Conservation (phyloP, 305 asterid genomes). For the Striga hermonthica region DNA sequence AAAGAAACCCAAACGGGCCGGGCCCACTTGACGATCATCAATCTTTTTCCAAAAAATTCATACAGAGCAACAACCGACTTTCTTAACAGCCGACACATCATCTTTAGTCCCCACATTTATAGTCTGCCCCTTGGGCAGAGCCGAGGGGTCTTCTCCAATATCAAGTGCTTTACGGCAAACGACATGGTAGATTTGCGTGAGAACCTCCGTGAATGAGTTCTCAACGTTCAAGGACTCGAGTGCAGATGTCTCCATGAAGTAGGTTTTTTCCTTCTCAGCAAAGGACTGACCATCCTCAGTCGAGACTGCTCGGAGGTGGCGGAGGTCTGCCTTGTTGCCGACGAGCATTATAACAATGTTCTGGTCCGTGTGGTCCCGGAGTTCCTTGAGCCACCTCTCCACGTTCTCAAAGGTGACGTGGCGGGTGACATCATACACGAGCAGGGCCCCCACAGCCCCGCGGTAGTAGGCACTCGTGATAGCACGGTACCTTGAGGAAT, state of each 20-base stretch:
- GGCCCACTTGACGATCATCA: background rate
- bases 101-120: conserved; percentile 40
- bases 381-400: conserved; percentile 53
- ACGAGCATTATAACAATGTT: conserved; percentile 57
- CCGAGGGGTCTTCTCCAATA: conserved; percentile 42
- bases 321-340: conserved; percentile 59
- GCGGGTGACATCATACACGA: conserved; percentile 53
- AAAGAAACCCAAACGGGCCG: background rate
- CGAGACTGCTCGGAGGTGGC: conserved; percentile 59
- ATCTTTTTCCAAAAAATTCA: conserved; percentile 21
- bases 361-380: conserved; percentile 57
- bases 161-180: conserved; percentile 54
- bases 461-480: conserved; percentile 61
- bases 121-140: conserved; percentile 48
- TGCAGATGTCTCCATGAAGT: conserved; percentile 61
- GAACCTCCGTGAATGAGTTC: conserved; percentile 58
- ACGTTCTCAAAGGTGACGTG: conserved; percentile 52
- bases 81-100: conserved; percentile 46
- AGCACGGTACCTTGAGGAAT: conserved; percentile 47
- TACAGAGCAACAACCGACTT: conserved; percentile 49
- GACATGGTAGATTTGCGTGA: conserved; percentile 37
- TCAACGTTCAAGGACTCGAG: conserved; percentile 57
- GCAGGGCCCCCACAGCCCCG: conserved; percentile 55
- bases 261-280: conserved; percentile 56
- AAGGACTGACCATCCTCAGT: conserved; percentile 51